These are phyloP conservation scores for Botrytis hyacinthi DNA, from an alignment of 2,329 filamentous ascomycete species.

Conservation along the genomic window DNA sequence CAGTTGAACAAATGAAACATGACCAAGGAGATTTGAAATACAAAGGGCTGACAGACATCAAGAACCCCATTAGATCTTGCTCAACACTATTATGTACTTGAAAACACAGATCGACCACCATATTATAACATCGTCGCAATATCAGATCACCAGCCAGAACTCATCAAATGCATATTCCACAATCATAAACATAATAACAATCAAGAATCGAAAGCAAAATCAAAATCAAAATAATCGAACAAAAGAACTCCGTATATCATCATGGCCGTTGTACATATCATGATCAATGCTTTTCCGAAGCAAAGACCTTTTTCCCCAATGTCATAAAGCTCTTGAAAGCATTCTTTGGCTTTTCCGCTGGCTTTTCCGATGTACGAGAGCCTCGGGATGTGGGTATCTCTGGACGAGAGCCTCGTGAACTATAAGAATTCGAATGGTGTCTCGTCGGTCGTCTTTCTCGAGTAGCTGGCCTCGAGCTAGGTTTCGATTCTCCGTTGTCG, in stretches of 20 bases:
- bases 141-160: constrained; percentile 1
- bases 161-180: constrained; percentile 1
- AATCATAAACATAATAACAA: constrained; percentile 19
- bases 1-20: neutral
- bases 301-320: constrained; percentile 23
- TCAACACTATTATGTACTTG: neutral
- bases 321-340: constrained; percentile 18
- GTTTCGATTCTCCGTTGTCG: constrained; percentile 7
- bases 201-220: constrained; percentile 16
- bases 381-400: neutral
- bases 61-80: constrained; percentile 7
- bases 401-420: constrained; percentile 12
- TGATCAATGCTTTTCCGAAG: constrained; percentile 7
- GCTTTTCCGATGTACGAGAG: neutral
- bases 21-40: constrained; percentile 13
- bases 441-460: constrained; percentile 13
- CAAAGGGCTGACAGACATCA: constrained; percentile 8
- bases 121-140: constrained; percentile 12
- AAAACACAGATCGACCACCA: constrained; percentile 7
- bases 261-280: constrained; percentile 13
- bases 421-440: constrained; percentile 8
- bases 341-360: constrained; percentile 19
- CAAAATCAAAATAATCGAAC: constrained; percentile 5
- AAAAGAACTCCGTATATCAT: constrained; percentile 4
- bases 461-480: neutral